Conservation (phyloP, 352 stramenopile genomes). For the Pythium dissimile region DNA sequence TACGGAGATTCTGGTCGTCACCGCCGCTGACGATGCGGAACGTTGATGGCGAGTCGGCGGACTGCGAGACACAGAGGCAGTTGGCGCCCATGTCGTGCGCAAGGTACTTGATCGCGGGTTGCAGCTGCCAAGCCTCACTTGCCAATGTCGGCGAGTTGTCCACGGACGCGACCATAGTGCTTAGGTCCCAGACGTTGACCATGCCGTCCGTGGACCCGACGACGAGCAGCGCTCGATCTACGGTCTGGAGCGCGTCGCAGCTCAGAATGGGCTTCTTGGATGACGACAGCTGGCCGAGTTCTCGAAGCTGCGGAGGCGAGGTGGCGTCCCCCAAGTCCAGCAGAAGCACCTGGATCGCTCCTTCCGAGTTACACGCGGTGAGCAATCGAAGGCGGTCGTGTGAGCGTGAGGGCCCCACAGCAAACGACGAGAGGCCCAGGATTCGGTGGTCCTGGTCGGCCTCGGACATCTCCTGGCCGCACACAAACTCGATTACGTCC, state of each 20-base stretch:
- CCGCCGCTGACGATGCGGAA: slow-evolving; percentile 75
- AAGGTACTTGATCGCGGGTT: slow-evolving; percentile 53
- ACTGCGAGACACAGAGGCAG: slow-evolving; percentile 45
- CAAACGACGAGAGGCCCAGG: slow-evolving; percentile 63
- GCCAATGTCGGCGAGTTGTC: neutral
- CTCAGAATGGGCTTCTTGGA: slow-evolving; percentile 83
- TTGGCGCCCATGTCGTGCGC: slow-evolving; percentile 86
- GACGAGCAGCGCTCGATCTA: slow-evolving; percentile 43
- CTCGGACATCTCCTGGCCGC: slow-evolving; percentile 49
- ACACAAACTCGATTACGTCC: slow-evolving; percentile 52
- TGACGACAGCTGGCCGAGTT: slow-evolving; percentile 49
- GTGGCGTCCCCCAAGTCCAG: slow-evolving; percentile 39
- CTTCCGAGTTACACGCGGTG: slow-evolving; percentile 74
- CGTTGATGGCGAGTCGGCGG: slow-evolving; percentile 10
- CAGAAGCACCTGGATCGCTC: slow-evolving; percentile 56
- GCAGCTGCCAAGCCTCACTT: slow-evolving; percentile 24
- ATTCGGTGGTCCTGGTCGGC: slow-evolving; percentile 82
- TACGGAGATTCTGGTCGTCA: slow-evolving; percentile 71
- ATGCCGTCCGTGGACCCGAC: slow-evolving; percentile 80
- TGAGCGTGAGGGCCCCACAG: slow-evolving; percentile 17
- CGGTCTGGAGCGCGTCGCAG: slow-evolving; percentile 44
- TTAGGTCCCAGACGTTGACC: slow-evolving; percentile 73
- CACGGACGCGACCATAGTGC: neutral
- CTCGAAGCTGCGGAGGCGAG: slow-evolving; percentile 11
- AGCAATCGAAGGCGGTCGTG: slow-evolving; percentile 45